Base-by-base conservation (phyloP, 768 basidiomycete genomes). In the Amanita pseudoporphyria region DNA sequence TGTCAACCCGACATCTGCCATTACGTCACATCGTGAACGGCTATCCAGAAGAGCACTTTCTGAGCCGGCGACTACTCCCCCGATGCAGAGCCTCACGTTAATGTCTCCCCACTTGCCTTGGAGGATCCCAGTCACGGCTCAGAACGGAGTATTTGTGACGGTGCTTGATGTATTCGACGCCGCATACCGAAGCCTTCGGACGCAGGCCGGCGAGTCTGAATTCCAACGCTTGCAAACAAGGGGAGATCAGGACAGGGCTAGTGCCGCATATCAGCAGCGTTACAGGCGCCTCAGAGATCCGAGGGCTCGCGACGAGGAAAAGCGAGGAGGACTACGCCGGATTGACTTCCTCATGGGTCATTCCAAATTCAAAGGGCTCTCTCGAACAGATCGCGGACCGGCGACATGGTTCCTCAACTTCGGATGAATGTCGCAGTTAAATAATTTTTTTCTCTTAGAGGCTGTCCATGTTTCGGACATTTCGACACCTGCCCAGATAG, bases 321-420 rank as follows among this genome's bases (percentile, higher is more conserved):
- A 73, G 54, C 62, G 58, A 3, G 69, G 69, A 45, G 79, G 78
- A 0, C 66, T 82, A 53, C 77, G 73, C 57, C 68, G 80, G 47
- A 70, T 82, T 3, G 81, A 84, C 58, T 81, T 81, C 57, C 62
- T 82, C 44, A 66, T 71, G 58, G 72, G 68, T 4, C 62, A 59
- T 12, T 71, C 64, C 1, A 62, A 58, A 31, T 77, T 79, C 66
- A 58, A 66, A 56, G 74, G 75, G 14, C 57, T 79, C 18, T 67
- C 67, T 0, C 53, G 54, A 14, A 57, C 63, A 47, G 60, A 64
- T 39, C 59, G 57, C 45, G 42, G 58, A 6, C 64, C 66, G 3
- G 59, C 66, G 30, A 57, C 63, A 0, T 73, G 62, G 70, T 57
- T 53, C 19, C 47, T 66, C 22, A 55, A 64, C 40, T 40, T 54